Conservation (phyloP, 306 rosid species). For the Lablab purpureus region DNA sequence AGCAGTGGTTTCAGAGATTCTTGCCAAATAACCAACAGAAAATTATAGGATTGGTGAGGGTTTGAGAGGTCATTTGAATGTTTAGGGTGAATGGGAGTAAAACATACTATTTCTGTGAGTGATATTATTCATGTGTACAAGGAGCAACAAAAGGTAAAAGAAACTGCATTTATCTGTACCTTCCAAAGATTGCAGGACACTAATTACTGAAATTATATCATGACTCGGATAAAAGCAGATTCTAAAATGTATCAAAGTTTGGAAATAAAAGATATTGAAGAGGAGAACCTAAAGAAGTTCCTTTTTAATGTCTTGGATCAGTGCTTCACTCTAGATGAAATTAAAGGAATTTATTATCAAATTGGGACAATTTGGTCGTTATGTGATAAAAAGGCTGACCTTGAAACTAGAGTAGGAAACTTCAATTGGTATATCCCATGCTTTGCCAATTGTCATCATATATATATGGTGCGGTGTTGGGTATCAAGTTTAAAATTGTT, state of each 20-base stretch:
- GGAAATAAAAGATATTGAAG: neutral
- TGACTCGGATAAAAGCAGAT: neutral
- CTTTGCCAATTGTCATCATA: too few relatives aligned
- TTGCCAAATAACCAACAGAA: constrained; percentile 1
- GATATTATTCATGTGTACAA: constrained; percentile 12
- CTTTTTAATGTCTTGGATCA: neutral
- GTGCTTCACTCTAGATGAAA: neutral
- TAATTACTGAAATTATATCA: constrained; percentile 12
- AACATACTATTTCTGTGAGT: neutral
- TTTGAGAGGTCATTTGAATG: constrained; percentile 1
- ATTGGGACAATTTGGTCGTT: neutral
- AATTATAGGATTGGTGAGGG: neutral
- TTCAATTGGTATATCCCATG: neutral
- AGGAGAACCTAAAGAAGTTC: neutral
- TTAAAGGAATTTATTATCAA: neutral
- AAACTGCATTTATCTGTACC: neutral
- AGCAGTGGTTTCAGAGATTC: constrained; percentile 15
- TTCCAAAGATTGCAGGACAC: neutral
- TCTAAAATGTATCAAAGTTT: constrained; percentile 2
- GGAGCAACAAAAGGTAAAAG: neutral
- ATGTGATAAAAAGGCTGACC: constrained; percentile 2
- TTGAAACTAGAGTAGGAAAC: neutral
- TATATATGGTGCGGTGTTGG: neutral
- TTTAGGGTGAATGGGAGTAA: neutral
- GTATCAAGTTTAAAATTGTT: neutral